Evolutionary conservation across 345 rosid species (phyloP), one percentile per base, ranked within the genome.

Genomic region (Noccaea caerulescens): DNA sequence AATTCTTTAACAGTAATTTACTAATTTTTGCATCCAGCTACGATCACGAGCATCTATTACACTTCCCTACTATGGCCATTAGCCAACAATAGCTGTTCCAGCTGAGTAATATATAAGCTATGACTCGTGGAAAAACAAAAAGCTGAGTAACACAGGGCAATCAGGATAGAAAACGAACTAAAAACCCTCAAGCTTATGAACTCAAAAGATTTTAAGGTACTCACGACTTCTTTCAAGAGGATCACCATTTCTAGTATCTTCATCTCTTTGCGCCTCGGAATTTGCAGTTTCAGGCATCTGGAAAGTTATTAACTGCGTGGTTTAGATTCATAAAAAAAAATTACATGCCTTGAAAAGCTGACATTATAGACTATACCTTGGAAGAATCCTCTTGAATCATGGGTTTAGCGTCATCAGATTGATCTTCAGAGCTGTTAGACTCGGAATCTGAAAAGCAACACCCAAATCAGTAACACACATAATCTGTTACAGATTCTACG

Each of bases 391-490:
- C 72, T 20, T 77, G 79, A 77, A 70, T 71, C 52, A 77, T 68
- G 60, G 74, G 83, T 82, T 83, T 83, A 56, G 82, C 83, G 46
- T 75, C 77, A 65, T 66, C 82, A 14, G 83, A 75, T 68, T 77
- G 91, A 80, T 84, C 81, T 45, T 86, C 90, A 53, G 90, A 83
- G 75, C 85, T 73, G 63, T 82, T 77, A 61, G 87, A 76, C 12
- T 82, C 95, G 27, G 91, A 84, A 80, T 77, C 96, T 85, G 84
- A 66, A 72, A 63, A 57, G 49, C 30, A 71, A 64, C 50, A 70
- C 43, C 14, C 32, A 27, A 33, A 13, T 64, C 62, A 65, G 42
- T 64, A 58, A 56, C 54, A 68, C 18, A 33, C 4, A 34, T 50
- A 63, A 49, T 43, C 18, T 49, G 8, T 30, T 69, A 42, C 60